phyloP scores from a whole-genome alignment of 139 green algal species.

The Chlamydomonas sphaeroides region DNA sequence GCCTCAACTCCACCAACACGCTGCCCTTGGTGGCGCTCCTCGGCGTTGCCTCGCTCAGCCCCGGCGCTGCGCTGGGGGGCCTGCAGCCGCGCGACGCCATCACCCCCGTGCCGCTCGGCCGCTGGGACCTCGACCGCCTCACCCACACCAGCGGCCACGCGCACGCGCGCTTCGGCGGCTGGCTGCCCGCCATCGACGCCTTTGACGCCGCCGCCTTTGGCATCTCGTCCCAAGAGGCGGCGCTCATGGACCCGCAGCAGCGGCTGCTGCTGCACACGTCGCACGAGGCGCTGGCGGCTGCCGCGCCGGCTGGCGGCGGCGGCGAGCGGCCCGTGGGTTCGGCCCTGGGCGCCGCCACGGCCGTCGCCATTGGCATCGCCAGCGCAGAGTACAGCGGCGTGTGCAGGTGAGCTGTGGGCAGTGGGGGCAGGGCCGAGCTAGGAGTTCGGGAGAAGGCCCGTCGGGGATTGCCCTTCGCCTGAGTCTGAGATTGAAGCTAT shows the following conservation, averaged over 20 bases:
- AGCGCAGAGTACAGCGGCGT: constrained; percentile 86
- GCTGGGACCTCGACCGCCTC: constrained; percentile 68
- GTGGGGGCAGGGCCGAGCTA: too few species aligned
- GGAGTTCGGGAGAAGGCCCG: not conserved
- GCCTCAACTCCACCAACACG: too few species aligned
- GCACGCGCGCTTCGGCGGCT: constrained; percentile 74
- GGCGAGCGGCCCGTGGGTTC: not conserved
- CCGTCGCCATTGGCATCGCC: constrained; percentile 80
- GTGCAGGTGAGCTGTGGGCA: constrained; percentile 17
- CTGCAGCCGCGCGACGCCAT: constrained; percentile 55
- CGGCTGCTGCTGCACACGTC: constrained; percentile 49
- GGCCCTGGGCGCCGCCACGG: constrained; percentile 18
- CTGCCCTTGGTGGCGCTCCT: too few species aligned
- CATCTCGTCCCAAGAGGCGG: constrained; percentile 73
- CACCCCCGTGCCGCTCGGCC: constrained; percentile 55
- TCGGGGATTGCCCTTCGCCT: not conserved
- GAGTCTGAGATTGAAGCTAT: not conserved
- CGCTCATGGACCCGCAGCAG: constrained; percentile 90
- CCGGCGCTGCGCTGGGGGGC: not conserved
- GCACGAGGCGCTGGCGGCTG: constrained; percentile 18
- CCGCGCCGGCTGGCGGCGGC: not conserved
- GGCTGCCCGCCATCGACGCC: constrained; percentile 59
- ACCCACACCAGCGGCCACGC: constrained; percentile 1
- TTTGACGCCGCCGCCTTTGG: constrained; percentile 84
- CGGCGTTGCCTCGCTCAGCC: constrained; percentile 17